Percentiles rank a stretch among this genome's conserved stretches.
These are phyloP conservation scores for Gillenia trifoliata DNA, from an alignment of 306 rosid species.

Conservation along the genomic window DNA sequence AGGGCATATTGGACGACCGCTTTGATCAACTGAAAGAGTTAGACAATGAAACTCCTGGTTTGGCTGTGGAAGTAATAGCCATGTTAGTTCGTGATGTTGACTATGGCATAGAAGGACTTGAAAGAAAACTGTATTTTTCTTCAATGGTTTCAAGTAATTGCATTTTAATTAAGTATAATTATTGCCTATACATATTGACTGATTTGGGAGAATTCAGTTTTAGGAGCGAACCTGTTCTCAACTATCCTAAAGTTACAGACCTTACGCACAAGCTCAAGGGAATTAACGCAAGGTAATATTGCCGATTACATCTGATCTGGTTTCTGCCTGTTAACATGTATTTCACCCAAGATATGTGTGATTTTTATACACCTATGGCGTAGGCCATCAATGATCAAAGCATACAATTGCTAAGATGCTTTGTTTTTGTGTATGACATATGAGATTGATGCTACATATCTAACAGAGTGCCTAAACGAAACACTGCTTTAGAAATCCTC, in stretches of 20 bases:
- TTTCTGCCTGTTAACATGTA: no score
- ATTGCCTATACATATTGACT: neutral
- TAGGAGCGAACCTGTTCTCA: neutral
- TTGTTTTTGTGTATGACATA: no score
- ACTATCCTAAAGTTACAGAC: neutral
- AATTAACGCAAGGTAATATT: neutral
- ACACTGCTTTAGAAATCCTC: no score
- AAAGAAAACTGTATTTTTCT: neutral
- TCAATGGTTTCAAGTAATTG: neutral
- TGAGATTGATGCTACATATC: neutral
- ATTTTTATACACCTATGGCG: no score
- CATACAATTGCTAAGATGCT: neutral
- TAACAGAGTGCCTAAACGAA: no score
- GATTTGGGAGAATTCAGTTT: neutral
- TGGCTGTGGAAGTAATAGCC: neutral
- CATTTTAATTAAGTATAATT: neutral
- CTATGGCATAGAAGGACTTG: neutral
- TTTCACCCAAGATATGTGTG: no score
- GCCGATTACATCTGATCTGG: neutral
- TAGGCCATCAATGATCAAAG: neutral
- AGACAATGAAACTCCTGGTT: neutral
- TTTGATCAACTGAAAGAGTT: neutral
- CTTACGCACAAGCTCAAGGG: neutral
- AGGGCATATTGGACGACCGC: slow-evolving; percentile 7
- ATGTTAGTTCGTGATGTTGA: neutral